Percentiles rank a stretch among this genome's conserved stretches.
phyloP scores from a whole-genome alignment of 2,329 filamentous ascomycete genomes.

The Madurella mycetomatis region DNA sequence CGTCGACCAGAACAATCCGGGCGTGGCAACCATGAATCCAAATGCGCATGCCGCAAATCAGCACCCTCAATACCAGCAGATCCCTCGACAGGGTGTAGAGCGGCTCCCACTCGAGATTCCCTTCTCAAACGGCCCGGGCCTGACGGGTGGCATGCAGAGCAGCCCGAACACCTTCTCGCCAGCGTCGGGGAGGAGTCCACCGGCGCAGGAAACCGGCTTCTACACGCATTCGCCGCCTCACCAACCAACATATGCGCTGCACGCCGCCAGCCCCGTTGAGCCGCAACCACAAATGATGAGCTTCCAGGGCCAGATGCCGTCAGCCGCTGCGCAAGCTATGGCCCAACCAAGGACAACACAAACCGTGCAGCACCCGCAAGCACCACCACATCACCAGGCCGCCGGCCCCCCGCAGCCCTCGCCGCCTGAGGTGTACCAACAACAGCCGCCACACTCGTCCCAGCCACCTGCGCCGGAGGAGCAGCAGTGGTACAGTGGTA shows the following conservation, averaged over 20 bases:
- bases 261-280: constrained; percentile 45
- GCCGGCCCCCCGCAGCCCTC: constrained; percentile 31
- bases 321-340: constrained; percentile 31
- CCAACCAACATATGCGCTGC: constrained; percentile 45
- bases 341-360: constrained; percentile 33
- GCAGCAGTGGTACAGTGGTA: constrained; percentile 49
- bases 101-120: constrained; percentile 47
- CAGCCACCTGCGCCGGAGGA: constrained; percentile 32
- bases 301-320: constrained; percentile 34
- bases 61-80: constrained; percentile 49
- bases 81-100: constrained; percentile 47
- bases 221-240: constrained; percentile 52
- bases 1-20: constrained; percentile 58
- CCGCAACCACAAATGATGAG: constrained; percentile 33
- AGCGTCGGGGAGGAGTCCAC: constrained; percentile 49
- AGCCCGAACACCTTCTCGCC: constrained; percentile 57
- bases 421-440: constrained; percentile 32
- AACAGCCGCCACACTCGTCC: constrained; percentile 33
- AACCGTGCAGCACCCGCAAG: constrained; percentile 29
- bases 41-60: constrained; percentile 34
- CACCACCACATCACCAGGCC: constrained; percentile 31
- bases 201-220: constrained; percentile 46
- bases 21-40: constrained; percentile 58
- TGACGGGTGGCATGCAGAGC: constrained; percentile 51
- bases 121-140: constrained; percentile 41